Base-by-base conservation (phyloP, 306 rosid genomes). In the Sicyos baderoa region DNA sequence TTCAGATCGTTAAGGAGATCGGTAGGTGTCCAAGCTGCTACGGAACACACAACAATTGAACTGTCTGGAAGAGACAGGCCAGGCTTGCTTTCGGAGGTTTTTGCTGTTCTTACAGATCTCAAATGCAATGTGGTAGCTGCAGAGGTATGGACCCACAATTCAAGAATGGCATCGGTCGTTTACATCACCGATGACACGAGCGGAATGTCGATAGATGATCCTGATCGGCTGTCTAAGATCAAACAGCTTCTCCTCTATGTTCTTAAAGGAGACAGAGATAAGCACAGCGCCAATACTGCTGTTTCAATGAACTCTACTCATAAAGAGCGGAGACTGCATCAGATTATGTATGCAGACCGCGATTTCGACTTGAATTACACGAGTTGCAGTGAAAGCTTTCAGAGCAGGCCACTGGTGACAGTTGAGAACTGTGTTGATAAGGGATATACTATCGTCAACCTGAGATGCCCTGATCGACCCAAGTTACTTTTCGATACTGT, bases 341-440 rank as follows among this genome's bases (percentile, higher is more conserved):
- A 92, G 84, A 84, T 92, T 58, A 92, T 92, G 98, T 87, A 86
- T 72, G 98, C 98, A 17, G 95, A 92, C 62, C 87, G 96, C 72
- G 98, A 92, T 78, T 92, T 87, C 19, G 97, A 86, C 73, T 84
- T 82, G 78, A 84, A 72, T 37, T 88, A 77, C 72, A 81, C 73
- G 59, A 58, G 77, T 0, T 77, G 75, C 61, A 82, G 84, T n/a
- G 80, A 75, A 76, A 78, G 83, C 56, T 72, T 76, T 6, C 55
- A 11, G 21, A 54, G 49, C 27, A 83, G 85, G 17, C 96, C 96
- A 1, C 82, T 79, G 56, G 88, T 89, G 55, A 79, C 88, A 2
- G 87, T 81, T 4, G 51, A 78, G 8, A 88, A 92, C 79, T 92
- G 98, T 79, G 68, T 81, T 56, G 91, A 89, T 82, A 92, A 85